phyloP scores from a whole-genome alignment of 352 stramenopile genomes.

The Halophytophthora batemanensis region DNA sequence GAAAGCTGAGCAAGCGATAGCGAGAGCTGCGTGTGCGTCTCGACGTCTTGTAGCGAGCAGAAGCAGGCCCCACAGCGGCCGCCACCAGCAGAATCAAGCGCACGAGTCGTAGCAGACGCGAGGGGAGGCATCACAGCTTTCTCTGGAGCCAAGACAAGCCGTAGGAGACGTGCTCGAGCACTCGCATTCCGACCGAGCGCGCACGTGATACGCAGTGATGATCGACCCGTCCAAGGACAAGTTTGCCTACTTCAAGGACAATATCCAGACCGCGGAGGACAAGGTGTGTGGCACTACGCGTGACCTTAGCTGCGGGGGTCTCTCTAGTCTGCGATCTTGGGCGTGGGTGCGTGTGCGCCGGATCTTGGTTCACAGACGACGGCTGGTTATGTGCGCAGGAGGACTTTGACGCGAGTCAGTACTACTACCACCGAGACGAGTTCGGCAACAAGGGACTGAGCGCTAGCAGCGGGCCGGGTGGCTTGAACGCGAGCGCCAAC shows the following conservation, averaged over 20 bases:
- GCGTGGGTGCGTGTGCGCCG: neutral
- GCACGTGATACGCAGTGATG: constrained; percentile 27
- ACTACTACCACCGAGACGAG: constrained; percentile 86
- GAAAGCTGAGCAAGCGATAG: no score
- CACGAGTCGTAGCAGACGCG: no score
- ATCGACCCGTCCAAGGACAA: constrained; percentile 88
- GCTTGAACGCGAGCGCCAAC: constrained; percentile 4
- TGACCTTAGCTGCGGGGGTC: neutral
- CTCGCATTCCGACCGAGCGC: no score
- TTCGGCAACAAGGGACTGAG: constrained; percentile 40
- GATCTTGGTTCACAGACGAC: neutral
- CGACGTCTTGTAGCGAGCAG: no score
- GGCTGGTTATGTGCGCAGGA: constrained; percentile 25
- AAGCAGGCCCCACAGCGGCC: no score
- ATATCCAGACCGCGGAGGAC: constrained; percentile 86
- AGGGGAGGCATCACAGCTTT: no score
- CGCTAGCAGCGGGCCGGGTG: constrained; percentile 3
- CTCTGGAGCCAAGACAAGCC: no score
- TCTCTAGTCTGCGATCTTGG: neutral
- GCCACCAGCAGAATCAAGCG: no score
- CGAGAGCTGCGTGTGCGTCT: no score
- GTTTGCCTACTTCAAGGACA: constrained; percentile 89
- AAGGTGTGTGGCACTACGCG: constrained; percentile 37
- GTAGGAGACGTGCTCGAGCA: no score
- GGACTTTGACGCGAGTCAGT: constrained; percentile 86